Base-by-base conservation (phyloP, 805 yeast genomes). In the Candida hispaniensis region DNA sequence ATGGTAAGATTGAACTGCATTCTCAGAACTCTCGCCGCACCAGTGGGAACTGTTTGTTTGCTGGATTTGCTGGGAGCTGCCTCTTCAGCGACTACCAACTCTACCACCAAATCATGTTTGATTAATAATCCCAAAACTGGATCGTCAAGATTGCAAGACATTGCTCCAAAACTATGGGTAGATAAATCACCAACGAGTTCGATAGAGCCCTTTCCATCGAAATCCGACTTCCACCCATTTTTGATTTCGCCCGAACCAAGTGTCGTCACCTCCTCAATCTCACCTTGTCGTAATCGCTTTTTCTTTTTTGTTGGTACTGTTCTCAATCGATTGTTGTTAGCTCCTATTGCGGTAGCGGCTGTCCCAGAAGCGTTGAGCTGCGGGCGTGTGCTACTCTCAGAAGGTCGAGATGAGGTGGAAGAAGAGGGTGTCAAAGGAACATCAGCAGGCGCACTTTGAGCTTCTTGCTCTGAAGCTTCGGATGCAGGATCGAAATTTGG, bases 211-310 rank as follows among this genome's bases (percentile, higher is more conserved):
- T 66, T 66, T 25, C 73, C 78, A 5, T 74, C 58, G 52, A 78
- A 86, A 56, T 91, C 98, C 1, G 91, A 73, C 54, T 91, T 91
- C 99, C 99, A 91, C 3, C 99, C 99, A 18, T 70, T 65, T 51
- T 79, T 81, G 50, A 83, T 57, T 42, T 81, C 94, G 7, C 95
- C 95, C 38, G 74, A 69, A 8, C 77, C 69, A 6, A 91, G 61
- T 4, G 80, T 71, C 18, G 86, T 66, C 6, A 69, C 67, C 49
- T 86, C 94, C 53, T 85, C 93, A 8, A 46, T 34, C 18, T 35
- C 36, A 2, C 40, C 33, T 34, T 38, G 45, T 8, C 29, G 22
- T 17, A 30, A 20, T 25, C 22, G 22, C 32, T 30, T 38, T 11
- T 32, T 39, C 32, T 22, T 38, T 18, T 32, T 30, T 11, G 26